Conservation (phyloP, 352 stramenopile species). For the Phytophthora kernoviae region DNA sequence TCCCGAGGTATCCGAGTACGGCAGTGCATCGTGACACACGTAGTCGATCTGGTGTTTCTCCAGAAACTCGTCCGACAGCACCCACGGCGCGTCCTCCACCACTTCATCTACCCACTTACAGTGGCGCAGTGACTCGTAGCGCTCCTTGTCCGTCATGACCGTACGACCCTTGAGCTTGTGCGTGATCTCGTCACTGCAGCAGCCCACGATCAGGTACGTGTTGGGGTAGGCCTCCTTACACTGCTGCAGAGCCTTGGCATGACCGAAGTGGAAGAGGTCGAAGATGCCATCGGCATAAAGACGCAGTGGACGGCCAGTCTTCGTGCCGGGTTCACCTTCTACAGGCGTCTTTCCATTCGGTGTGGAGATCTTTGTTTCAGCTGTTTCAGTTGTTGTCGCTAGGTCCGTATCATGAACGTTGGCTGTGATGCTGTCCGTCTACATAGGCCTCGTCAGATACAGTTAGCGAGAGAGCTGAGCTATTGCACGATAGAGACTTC, state of each 20-base stretch:
- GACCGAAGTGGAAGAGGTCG: conserved; percentile 90
- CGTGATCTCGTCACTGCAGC: conserved; percentile 86
- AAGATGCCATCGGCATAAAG: conserved; percentile 91
- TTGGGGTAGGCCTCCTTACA: conserved; percentile 89
- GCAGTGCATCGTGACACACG: conserved; percentile 88
- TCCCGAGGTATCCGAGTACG: conserved; percentile 82
- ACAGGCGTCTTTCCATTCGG: conserved; percentile 53
- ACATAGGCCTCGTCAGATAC: background rate
- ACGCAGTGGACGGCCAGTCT: conserved; percentile 76
- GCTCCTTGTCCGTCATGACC: conserved; percentile 88
- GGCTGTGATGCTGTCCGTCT: conserved; percentile 6
- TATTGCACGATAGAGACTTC: background rate
- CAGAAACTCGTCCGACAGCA: conserved; percentile 84
- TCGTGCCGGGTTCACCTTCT: conserved; percentile 72
- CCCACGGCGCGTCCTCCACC: conserved; percentile 85
- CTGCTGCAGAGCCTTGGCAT: conserved; percentile 87
- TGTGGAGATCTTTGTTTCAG: conserved; percentile 16
- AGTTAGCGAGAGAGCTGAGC: background rate
- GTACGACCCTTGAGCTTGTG: conserved; percentile 89
- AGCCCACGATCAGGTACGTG: conserved; percentile 85
- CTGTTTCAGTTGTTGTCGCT: conserved; percentile 72
- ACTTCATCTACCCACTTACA: conserved; percentile 91
- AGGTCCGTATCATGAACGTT: conserved; percentile 16
- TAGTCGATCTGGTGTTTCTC: conserved; percentile 89
- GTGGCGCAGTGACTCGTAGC: conserved; percentile 86